These are phyloP conservation scores for Ogataea neopini DNA, from an alignment of 805 yeast species.

Conservation along the genomic window DNA sequence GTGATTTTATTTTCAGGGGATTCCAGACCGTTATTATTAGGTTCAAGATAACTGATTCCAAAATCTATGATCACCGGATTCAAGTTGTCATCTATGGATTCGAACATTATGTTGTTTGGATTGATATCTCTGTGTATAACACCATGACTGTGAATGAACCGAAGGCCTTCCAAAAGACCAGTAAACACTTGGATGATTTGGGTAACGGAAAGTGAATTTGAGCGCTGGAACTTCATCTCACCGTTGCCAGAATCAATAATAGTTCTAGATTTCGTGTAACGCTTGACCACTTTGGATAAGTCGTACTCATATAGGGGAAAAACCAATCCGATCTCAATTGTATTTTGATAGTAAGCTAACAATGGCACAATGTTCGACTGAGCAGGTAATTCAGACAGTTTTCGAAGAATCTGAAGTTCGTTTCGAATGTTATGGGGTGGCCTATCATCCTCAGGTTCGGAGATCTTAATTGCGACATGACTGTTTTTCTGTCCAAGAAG, in stretches of 20 bases:
- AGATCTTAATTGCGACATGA: slow-evolving; percentile 46
- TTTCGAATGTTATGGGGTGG: slow-evolving; percentile 55
- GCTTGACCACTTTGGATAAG: slow-evolving; percentile 37
- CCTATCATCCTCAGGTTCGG: slow-evolving; percentile 49
- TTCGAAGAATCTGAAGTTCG: slow-evolving; percentile 43
- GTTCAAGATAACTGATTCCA: slow-evolving; percentile 39
- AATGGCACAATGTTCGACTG: slow-evolving; percentile 19
- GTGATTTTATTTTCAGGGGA: slow-evolving; percentile 42
- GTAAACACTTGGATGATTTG: slow-evolving; percentile 35
- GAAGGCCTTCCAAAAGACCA: slow-evolving; percentile 47
- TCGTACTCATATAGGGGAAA: slow-evolving; percentile 42
- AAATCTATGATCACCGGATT: slow-evolving; percentile 42
- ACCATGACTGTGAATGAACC: slow-evolving; percentile 67
- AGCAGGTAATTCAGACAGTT: slow-evolving; percentile 11
- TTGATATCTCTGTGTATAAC: slow-evolving; percentile 74
- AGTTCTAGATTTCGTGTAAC: slow-evolving; percentile 34
- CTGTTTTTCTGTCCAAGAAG: slow-evolving; percentile 13
- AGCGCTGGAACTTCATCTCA: slow-evolving; percentile 2
- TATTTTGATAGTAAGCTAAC: slow-evolving; percentile 16
- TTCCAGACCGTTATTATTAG: slow-evolving; percentile 71
- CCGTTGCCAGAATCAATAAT: slow-evolving; percentile 23
- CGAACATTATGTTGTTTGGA: slow-evolving; percentile 59
- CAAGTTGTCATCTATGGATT: slow-evolving; percentile 23
- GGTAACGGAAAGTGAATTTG: slow-evolving; percentile 18
- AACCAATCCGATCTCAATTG: slow-evolving; percentile 41